Base-by-base conservation (phyloP, 2,329 filamentous ascomycete species). In the Thelonectria olida region DNA sequence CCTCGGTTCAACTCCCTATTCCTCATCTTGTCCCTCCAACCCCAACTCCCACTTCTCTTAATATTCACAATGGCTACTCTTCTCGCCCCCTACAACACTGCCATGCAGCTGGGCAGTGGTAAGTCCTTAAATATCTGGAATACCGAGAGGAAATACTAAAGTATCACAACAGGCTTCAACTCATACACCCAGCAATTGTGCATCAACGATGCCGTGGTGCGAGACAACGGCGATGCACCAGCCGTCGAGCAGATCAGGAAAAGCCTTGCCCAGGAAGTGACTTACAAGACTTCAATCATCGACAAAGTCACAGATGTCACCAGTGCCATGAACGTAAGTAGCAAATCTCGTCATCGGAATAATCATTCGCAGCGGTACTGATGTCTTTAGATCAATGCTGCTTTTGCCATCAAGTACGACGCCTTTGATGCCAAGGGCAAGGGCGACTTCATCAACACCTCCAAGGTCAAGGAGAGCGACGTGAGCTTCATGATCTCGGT, bases 381-480 rank as follows among this genome's bases (percentile, higher is more conserved):
- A 45, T 22, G 15, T 9, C 3, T 20, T 5, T 27, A 62, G 60
- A 48, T 62, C 31, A 62, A 59, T 7, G 60, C 44, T 10, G 55
- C 60, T 1, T 62, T 62, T 2, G 19, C 44, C 2, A 56, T 62
- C 39, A 62, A 62, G 23, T 62, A 55, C 19, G 60, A 56, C 28
- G 19, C 25, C 1, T 47, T 54, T 17, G 34, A 55, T 17, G 55
- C 41, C 7, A 44, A 62, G 7, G 60, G 60, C 7, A 56, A 49
- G 22, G 38, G 25, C 2, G 51, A 34, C 7, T 62, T 62, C 19
- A 27, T 56, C 19, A 63, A 63, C 31, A 57, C 48, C 1, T 49
- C 47, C 15, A 63, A 63, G 22, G 36, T 63, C 57, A 63, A 63
- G 27, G 53, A 63, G n/a, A n/a, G 27, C 15, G 61, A 63, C 19